Percentiles rank a stretch among this genome's conserved stretches.
Conservation (phyloP, 148 eudicot genomes). For the Tetragonia tetragonoides region DNA sequence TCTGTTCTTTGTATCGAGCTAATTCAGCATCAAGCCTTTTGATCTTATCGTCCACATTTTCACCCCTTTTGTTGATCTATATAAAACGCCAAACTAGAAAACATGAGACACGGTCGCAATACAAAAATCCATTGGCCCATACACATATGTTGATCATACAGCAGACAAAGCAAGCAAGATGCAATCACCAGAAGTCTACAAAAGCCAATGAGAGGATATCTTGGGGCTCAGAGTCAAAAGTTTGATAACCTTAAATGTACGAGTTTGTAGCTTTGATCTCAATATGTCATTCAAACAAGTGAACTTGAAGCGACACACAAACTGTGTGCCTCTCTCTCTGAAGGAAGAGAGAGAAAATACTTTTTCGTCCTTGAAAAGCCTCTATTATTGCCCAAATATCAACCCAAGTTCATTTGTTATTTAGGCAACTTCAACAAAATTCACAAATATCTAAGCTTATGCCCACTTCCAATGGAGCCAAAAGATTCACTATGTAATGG, state of each 20-base stretch:
- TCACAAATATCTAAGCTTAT: too few species aligned
- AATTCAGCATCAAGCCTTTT: slow-evolving; percentile 90
- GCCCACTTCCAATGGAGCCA: too few species aligned
- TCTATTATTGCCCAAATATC: background rate
- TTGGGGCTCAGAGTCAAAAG: background rate
- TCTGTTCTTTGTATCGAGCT: slow-evolving; percentile 83
- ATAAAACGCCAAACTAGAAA: background rate
- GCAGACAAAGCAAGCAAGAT: background rate
- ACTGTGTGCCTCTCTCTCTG: background rate
- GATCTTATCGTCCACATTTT: slow-evolving; percentile 86
- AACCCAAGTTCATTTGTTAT: too few species aligned
- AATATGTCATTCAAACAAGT: background rate
- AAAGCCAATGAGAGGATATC: too few species aligned
- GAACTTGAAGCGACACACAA: background rate
- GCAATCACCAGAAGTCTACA: background rate
- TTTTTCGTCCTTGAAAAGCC: background rate
- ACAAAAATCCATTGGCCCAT: background rate
- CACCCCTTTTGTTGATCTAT: slow-evolving; percentile 92
- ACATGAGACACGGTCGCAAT: background rate
- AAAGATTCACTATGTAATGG: too few species aligned
- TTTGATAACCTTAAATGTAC: background rate
- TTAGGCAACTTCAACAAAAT: too few species aligned
- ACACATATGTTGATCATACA: background rate
- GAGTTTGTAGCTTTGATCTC: background rate
- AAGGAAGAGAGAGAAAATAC: background rate